Evolutionary conservation across 1,284 basidiomycete genomes (phyloP).

Genomic region (Phylloporus gajari): DNA sequence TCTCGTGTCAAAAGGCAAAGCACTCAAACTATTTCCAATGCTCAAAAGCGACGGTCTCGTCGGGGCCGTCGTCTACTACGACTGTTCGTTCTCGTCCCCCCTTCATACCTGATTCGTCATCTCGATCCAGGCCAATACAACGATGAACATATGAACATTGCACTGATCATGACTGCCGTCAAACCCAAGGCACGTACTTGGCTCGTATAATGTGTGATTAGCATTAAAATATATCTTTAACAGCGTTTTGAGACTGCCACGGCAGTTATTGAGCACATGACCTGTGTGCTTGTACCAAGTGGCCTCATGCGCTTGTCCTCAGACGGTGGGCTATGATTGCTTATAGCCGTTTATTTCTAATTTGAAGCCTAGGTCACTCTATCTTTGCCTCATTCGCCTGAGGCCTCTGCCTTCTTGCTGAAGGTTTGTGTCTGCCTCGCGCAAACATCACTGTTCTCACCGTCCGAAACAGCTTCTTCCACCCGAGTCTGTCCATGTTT

Average conservation of each 20-base stretch:
- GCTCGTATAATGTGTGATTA: slow-evolving; percentile 5
- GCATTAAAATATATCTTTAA: neutral
- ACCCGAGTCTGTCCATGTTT: slow-evolving; percentile 73
- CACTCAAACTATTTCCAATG: slow-evolving; percentile 96
- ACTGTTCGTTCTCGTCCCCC: slow-evolving; percentile 64
- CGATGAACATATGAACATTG: slow-evolving; percentile 98
- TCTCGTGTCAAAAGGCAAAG: slow-evolving; percentile 92
- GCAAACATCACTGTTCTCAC: neutral
- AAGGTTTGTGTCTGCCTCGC: slow-evolving; percentile 62
- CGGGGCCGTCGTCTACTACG: slow-evolving; percentile 96
- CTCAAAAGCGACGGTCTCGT: slow-evolving; percentile 93
- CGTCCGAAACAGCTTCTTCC: slow-evolving; percentile 65
- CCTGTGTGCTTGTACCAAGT: slow-evolving; percentile 72
- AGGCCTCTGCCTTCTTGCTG: slow-evolving; percentile 83
- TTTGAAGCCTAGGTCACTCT: slow-evolving; percentile 69
- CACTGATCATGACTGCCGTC: slow-evolving; percentile 92
- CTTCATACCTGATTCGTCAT: neutral
- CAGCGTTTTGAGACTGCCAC: slow-evolving; percentile 78
- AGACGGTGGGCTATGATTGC: slow-evolving; percentile 62
- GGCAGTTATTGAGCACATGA: slow-evolving; percentile 70
- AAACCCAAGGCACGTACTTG: slow-evolving; percentile 70
- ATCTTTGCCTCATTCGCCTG: slow-evolving; percentile 87
- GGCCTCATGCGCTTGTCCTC: slow-evolving; percentile 86
- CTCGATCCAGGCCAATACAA: slow-evolving; percentile 87
- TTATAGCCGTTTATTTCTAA: neutral